Evolutionary conservation across 371 early-diverging fungal genomes (phyloP), one percentile per base, ranked within the genome.

Genomic region (Mycotypha africana): DNA sequence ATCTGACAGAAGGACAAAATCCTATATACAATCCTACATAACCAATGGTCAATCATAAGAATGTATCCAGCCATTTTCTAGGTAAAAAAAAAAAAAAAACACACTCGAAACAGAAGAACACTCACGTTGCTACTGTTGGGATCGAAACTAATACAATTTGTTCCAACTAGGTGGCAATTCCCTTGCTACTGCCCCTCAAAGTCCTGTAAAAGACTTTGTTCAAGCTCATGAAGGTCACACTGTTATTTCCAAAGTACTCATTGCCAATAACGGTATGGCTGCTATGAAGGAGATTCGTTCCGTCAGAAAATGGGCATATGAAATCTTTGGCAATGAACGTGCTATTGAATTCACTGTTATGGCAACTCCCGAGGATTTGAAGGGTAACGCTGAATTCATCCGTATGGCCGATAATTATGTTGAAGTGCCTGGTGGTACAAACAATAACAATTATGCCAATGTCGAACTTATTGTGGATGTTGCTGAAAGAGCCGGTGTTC

Each of bases 231-330:
- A 82, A 47, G 93, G 93, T 41, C 91, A 91, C 63, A 89, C 89
- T 25, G 90, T 91, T 8, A 92, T 92, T 57, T 82, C 82, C 19
- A 86, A 85, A 55, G 86, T 97, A 15, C 78, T 97, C 53, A 93
- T 97, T 60, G 99, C 99, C 56, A 99, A 99, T 81, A 98, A 98
- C 80, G 99, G 98, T 56, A 94, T 99, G 74, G 98, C 97, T 4
- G 99, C 99, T 39, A 95, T 98, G 65, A 98, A 98, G 69, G 98
- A 95, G 76, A 97, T 99, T 50, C 84, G 97, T 36, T 96, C 97
- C 2, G 91, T 99, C 24, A 86, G 97, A 49, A 88, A 97, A 62
- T 99, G 97, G 95, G 87, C 98, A 4, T 99, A 98, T 63, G 94
- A 95, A 62, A 91, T 91, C 12, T 98, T 98, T 79, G 97, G 98